phyloP scores from a whole-genome alignment of 495 filamentous ascomycete species.

The Cercophora newfieldiana region DNA sequence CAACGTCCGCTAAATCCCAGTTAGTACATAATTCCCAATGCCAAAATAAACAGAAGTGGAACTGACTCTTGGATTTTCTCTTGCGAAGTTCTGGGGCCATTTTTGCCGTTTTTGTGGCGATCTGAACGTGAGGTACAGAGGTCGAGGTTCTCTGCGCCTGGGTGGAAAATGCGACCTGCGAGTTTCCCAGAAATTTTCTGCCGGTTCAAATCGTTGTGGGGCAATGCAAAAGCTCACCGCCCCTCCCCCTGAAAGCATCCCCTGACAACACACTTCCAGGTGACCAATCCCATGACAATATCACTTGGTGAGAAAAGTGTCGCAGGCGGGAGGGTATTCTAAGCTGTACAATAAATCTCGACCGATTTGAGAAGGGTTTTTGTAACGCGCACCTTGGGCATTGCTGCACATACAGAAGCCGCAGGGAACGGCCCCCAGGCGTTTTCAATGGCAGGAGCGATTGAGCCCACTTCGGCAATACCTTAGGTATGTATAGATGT shows the following conservation, averaged over 20 bases:
- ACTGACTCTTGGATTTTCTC: constrained; percentile 74
- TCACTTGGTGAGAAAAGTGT: too few relatives aligned
- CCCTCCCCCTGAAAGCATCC: neutral
- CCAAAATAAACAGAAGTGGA: constrained; percentile 4
- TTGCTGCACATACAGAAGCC: too few relatives aligned
- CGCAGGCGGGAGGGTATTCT: too few relatives aligned
- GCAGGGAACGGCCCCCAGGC: too few relatives aligned
- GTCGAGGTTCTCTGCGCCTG: neutral
- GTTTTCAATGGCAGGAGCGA: too few relatives aligned
- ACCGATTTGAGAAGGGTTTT: too few relatives aligned
- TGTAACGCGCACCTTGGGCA: too few relatives aligned
- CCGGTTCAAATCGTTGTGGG: neutral
- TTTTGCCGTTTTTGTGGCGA: constrained; percentile 18
- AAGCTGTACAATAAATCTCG: too few relatives aligned
- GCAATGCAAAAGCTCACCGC: neutral
- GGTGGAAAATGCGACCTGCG: neutral
- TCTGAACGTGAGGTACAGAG: neutral
- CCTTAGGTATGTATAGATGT: too few relatives aligned
- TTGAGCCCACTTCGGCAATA: too few relatives aligned
- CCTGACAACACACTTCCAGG: too few relatives aligned
- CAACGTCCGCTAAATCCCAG: neutral
- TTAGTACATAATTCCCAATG: neutral
- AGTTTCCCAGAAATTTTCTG: neutral
- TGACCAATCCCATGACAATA: too few relatives aligned
- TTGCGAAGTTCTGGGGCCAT: constrained; percentile 72